phyloP scores from a whole-genome alignment of 2,329 filamentous ascomycete species.

The Exophiala sideris region DNA sequence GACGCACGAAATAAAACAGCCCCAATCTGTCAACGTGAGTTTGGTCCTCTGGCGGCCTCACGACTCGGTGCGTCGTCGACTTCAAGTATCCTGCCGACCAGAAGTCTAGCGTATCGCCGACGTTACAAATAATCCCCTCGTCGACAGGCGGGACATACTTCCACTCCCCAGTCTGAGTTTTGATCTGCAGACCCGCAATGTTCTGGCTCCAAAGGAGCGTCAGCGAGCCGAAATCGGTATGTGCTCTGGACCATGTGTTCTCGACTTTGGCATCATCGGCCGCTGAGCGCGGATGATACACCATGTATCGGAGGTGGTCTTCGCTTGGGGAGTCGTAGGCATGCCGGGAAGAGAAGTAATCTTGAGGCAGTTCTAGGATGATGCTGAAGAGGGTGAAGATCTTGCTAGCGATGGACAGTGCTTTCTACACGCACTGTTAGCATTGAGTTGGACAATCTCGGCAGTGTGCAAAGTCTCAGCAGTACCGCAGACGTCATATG shows the following conservation, averaged over 20 bases:
- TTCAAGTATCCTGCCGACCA: constrained; percentile 50
- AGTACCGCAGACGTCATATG: too few species aligned
- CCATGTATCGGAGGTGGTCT: constrained; percentile 60
- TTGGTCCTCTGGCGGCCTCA: constrained; percentile 48
- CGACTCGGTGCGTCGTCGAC: constrained; percentile 48
- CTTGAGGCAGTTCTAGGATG: constrained; percentile 57
- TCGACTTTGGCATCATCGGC: constrained; percentile 44
- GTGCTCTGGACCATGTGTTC: constrained; percentile 45
- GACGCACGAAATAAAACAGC: constrained; percentile 47
- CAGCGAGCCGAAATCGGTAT: constrained; percentile 56
- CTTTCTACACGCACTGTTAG: constrained; percentile 1
- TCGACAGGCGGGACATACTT: constrained; percentile 47
- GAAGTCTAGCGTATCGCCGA: constrained; percentile 47
- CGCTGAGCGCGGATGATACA: constrained; percentile 50
- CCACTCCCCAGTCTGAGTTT: constrained; percentile 45
- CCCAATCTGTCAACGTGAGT: constrained; percentile 42
- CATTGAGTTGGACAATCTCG: not conserved
- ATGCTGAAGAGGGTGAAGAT: constrained; percentile 57
- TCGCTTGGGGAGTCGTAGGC: constrained; percentile 55
- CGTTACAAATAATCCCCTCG: constrained; percentile 49
- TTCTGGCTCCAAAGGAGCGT: constrained; percentile 58
- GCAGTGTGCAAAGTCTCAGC: too few species aligned
- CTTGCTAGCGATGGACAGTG: constrained; percentile 4
- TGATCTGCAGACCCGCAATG: constrained; percentile 54
- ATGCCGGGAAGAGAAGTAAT: constrained; percentile 54